phyloP scores from a whole-genome alignment of 2,329 filamentous ascomycete genomes.

The Fusarium anguioides region DNA sequence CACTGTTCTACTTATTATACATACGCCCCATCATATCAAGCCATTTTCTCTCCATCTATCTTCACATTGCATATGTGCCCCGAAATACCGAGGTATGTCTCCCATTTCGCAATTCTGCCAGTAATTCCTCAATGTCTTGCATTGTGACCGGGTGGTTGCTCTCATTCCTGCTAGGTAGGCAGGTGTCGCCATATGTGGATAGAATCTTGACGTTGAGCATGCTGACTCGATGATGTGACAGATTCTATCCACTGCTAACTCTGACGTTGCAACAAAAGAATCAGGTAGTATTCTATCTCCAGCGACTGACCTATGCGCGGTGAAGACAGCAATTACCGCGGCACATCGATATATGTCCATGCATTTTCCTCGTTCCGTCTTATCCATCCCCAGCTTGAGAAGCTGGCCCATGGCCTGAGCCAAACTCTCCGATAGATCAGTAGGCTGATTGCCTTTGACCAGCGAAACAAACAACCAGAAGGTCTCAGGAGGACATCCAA shows the following conservation, averaged over 20 bases:
- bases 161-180: conserved; percentile 53
- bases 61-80: conserved; percentile 48
- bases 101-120: conserved; percentile 53
- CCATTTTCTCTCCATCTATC: conserved; percentile 47
- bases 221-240: conserved; percentile 50
- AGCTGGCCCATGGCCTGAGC: conserved; percentile 45
- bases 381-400: conserved; percentile 29
- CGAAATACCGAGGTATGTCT: conserved; percentile 52
- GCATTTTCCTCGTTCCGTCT: conserved; percentile 37
- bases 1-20: too few species aligned
- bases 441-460: conserved; percentile 36
- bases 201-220: conserved; percentile 50
- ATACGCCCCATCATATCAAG: conserved; percentile 10
- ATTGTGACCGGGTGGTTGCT: conserved; percentile 48
- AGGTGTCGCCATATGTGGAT: conserved; percentile 53
- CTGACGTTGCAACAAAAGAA: conserved; percentile 31
- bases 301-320: neutral
- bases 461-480: conserved; percentile 52
- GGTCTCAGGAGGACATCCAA: conserved; percentile 53
- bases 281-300: neutral
- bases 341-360: conserved; percentile 52
- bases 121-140: conserved; percentile 50
- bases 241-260: conserved; percentile 49
- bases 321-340: conserved; percentile 49
- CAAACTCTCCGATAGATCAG: conserved; percentile 13